Evolutionary conservation across 2,329 filamentous ascomycete genomes (phyloP), one percentile per base, ranked within the genome.

Genomic region (Aspergillus calidoustus): DNA sequence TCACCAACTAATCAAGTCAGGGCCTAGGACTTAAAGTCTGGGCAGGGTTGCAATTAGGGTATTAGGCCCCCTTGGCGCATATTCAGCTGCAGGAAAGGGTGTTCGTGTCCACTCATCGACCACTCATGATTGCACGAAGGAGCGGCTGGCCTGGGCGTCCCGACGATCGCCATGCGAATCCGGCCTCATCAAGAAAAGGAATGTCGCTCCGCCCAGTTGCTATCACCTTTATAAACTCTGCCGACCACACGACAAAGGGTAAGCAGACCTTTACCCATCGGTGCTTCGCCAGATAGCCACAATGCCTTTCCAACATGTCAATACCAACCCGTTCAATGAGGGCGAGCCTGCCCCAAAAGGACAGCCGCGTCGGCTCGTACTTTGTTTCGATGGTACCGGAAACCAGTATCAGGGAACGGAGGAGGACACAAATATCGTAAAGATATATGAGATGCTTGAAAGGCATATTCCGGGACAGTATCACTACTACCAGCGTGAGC

Each of bases 321-420:
- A 56, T 56, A 28, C 38, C 8, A 34, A 19, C 38, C 56, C 53
- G 6, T 53, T 61, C 4, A 23, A 55, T 9, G 41, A 53, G 25
- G 38, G n/a, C 6, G 19, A 49, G 13, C 44, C 53, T 38, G 30
- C 30, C 8, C 25, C 38, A 25, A n/a, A 46, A 43, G n/a, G 15
- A 22, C 59, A 61, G 46, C 62, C 62, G 11, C 51, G 59, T n/a
- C 59, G 62, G 34, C 44, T 64, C 11, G 54, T 64, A 7, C 54
- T 61, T 7, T 64, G 62, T 55, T 64, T 60, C 51, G 62, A 64
- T 56, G 62, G 62, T 17, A 61, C 62, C 11, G 59, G 62, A 17
- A 60, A 64, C 31, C 52, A 60, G 22, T 64, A 57, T 23, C 50
- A 51, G 51, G 58, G 59, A 7, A 60, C 58, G n/a, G 54, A 55